Evolutionary conservation across 768 basidiomycete species (phyloP), one percentile per base, ranked within the genome.

Genomic region (Pulveroboletus frians): DNA sequence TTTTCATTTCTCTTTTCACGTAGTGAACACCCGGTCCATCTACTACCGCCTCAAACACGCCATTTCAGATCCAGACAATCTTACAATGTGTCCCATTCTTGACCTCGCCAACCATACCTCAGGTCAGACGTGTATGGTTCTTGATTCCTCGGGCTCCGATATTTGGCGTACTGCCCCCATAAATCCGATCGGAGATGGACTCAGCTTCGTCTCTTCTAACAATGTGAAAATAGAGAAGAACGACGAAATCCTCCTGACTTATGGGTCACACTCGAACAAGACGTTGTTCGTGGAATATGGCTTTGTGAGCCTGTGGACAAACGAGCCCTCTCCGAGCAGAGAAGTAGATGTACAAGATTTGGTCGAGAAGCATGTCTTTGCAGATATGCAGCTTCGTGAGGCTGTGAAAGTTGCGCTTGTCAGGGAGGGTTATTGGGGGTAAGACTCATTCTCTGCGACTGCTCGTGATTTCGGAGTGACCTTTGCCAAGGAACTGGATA

Each of bases 1-100:
- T 34, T 44, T 40, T 39, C 37, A 41, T 43, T 23, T 44, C 43
- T 50, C 46, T 50, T 37, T 41, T 17, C 20, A 18, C 31, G 55
- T 58, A 92, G 92, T 96, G 49, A 98, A 98, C 65, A 97, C 94
- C 5, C 82, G 95, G 41, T 92, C 88, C 63, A 80, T 97, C 18
- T 92, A 81, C 65, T 79, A 82, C 62, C 83, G 78, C 51, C 66
- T 84, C 37, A 77, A 72, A 54, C 59, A 68, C 26, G 61, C 67
- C 15, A 72, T 67, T 42, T 73, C 76, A 10, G 74, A 84, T 57
- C 74, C 79, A 26, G 80, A 92, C 64, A 93, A 95, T 61, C 69
- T 93, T 51, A 89, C 92, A 0, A 74, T 98, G 50, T 89, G 88
- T 52, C 95, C 95, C 9, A 74, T 96, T 30, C 73, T 96, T 45